Conservation (phyloP, 768 basidiomycete species). For the Tulasnella sp. region DNA sequence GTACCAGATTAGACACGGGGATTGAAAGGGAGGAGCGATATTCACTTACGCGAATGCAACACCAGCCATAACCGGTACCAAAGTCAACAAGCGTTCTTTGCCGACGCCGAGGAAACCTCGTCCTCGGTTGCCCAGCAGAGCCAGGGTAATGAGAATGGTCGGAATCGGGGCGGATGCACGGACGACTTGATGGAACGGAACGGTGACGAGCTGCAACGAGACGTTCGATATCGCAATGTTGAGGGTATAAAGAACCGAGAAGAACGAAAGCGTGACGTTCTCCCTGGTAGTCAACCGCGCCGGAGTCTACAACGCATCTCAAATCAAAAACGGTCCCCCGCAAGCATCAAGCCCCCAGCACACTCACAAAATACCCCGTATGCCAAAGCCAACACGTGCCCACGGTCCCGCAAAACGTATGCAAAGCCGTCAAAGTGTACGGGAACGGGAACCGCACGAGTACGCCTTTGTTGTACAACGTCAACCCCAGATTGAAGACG, state of each 20-base stretch:
- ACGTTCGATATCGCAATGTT: constrained; percentile 94
- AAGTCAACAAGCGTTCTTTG: constrained; percentile 35
- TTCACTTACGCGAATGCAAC: constrained; percentile 58
- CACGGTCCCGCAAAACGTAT: constrained; percentile 72
- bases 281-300: constrained; percentile 41
- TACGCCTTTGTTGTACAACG: constrained; percentile 90
- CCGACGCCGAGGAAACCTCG: background rate
- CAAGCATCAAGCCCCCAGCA: background rate
- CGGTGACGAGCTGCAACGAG: constrained; percentile 76
- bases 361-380: constrained; percentile 39
- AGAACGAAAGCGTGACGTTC: constrained; percentile 55
- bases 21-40: background rate
- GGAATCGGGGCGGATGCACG: constrained; percentile 88
- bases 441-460: constrained; percentile 90
- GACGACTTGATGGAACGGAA: constrained; percentile 97
- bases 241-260: constrained; percentile 82
- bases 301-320: constrained; percentile 28
- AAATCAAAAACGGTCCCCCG: background rate
- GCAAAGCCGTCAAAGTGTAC: constrained; percentile 86
- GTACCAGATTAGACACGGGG: background rate
- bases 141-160: constrained; percentile 63
- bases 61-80: constrained; percentile 77
- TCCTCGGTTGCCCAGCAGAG: constrained; percentile 19
- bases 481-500: constrained; percentile 78
- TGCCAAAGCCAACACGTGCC: constrained; percentile 60